Conservation (phyloP, 1,139 yeast species). For the Nakaseomyces bracarensis region DNA sequence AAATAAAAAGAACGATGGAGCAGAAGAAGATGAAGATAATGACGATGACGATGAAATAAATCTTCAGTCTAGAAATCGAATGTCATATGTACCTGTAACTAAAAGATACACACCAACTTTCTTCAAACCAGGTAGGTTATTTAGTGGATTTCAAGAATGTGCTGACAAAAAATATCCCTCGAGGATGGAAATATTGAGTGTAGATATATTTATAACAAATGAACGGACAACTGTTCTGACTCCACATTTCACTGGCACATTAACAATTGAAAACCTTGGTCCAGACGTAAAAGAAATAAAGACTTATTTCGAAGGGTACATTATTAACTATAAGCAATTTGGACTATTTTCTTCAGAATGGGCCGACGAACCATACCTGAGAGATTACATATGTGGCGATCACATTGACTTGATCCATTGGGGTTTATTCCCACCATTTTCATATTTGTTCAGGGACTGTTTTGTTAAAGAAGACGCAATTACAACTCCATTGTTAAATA, state of each 20-base stretch:
- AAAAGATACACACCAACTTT: constrained; percentile 8
- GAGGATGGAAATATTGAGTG: neutral
- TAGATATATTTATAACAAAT: neutral
- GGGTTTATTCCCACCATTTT: constrained; percentile 52
- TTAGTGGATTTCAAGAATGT: constrained; percentile 30
- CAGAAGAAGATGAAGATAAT: neutral
- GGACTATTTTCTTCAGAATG: constrained; percentile 41
- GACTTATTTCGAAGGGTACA: constrained; percentile 86
- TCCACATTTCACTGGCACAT: constrained; percentile 58
- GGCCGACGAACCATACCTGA: constrained; percentile 45
- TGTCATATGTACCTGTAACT: neutral
- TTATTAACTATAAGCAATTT: constrained; percentile 50
- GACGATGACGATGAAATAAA: neutral
- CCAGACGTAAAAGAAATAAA: constrained; percentile 67
- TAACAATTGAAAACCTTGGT: constrained; percentile 74
- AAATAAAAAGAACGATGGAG: neutral
- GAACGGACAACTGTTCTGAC: constrained; percentile 9
- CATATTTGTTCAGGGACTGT: constrained; percentile 20
- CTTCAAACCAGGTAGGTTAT: constrained; percentile 24
- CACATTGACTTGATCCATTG: constrained; percentile 78
- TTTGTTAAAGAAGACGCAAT: neutral
- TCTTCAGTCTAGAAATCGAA: neutral
- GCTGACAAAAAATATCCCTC: constrained; percentile 28
- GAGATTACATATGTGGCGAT: constrained; percentile 36
- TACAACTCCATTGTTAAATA: neutral